These are phyloP conservation scores for Alternaria metachromatica DNA, from an alignment of 2,329 filamentous ascomycete genomes.

Conservation along the genomic window DNA sequence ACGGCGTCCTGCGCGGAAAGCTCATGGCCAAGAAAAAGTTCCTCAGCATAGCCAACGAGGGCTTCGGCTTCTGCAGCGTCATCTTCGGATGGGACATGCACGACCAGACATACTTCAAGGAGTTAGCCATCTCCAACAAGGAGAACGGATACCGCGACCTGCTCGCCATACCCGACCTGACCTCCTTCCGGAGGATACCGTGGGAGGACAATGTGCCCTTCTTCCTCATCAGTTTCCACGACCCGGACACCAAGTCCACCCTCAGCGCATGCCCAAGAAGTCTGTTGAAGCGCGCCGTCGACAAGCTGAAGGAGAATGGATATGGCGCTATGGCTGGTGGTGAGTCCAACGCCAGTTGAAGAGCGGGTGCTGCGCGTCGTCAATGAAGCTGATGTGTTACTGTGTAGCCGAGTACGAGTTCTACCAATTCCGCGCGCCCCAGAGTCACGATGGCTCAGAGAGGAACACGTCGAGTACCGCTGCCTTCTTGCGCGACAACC, in stretches of 20 bases:
- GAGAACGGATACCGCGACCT: constrained; percentile 90
- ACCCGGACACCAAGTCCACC: constrained; percentile 76
- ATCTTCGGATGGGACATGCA: constrained; percentile 99
- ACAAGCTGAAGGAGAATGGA: constrained; percentile 71
- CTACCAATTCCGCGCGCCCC: constrained; percentile 82
- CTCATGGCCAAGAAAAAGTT: constrained; percentile 94
- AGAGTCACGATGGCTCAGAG: constrained; percentile 56
- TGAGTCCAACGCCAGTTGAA: constrained; percentile 53
- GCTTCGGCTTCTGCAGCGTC: constrained; percentile 93
- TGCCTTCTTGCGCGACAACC: constrained; percentile 74
- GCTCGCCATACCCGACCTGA: constrained; percentile 80
- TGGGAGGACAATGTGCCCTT: constrained; percentile 90
- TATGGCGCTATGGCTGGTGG: constrained; percentile 89
- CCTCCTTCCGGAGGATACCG: constrained; percentile 80
- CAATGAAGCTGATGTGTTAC: constrained; percentile 26
- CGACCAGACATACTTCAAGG: constrained; percentile 84
- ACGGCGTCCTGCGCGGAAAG: constrained; percentile 87
- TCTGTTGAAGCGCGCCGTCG: constrained; percentile 71
- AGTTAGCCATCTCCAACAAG: constrained; percentile 86
- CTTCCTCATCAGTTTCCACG: constrained; percentile 82
- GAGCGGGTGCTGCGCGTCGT: constrained; percentile 20
- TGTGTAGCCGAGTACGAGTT: constrained; percentile 88
- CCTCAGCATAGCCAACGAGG: constrained; percentile 76
- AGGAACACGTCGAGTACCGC: constrained; percentile 73
- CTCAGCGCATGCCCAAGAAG: constrained; percentile 82